Evolutionary conservation across 495 filamentous ascomycete genomes (phyloP).

Genomic region (Aspergillus kassunensis): DNA sequence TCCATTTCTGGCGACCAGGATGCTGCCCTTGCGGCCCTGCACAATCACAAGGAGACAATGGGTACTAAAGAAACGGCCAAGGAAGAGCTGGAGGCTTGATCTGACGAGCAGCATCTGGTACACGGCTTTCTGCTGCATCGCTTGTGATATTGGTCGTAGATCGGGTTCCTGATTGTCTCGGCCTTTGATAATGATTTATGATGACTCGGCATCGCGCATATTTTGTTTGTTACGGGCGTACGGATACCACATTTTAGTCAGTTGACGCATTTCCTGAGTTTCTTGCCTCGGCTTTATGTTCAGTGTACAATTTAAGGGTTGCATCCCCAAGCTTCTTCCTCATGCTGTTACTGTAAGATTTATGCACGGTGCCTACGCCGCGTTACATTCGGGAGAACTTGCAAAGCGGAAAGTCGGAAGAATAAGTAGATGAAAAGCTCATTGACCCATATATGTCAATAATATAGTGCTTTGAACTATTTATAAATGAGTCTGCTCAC

Average conservation of each 20-base stretch:
- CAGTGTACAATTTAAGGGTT: slow-evolving; percentile 5
- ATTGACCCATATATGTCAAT: background rate
- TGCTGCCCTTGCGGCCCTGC: slow-evolving; percentile 22
- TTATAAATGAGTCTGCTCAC: slow-evolving; percentile 4
- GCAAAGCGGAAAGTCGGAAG: background rate
- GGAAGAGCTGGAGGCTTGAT: slow-evolving; percentile 17
- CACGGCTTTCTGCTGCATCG: background rate
- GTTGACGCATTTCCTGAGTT: background rate
- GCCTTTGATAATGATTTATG: background rate
- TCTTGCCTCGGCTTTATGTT: background rate
- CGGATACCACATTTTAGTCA: background rate
- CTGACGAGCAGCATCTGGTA: background rate
- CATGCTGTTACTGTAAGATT: background rate
- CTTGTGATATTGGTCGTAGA: background rate
- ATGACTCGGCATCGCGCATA: slow-evolving; percentile 1
- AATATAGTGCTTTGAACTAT: background rate
- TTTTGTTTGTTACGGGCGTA: slow-evolving; percentile 5
- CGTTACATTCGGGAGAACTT: background rate
- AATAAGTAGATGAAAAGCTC: background rate
- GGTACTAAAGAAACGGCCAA: slow-evolving; percentile 24
- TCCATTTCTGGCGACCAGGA: slow-evolving; percentile 32
- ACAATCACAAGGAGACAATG: slow-evolving; percentile 24
- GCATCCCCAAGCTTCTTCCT: background rate
- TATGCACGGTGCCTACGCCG: background rate
- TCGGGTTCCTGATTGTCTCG: background rate